Evolutionary conservation across 2,329 filamentous ascomycete genomes (phyloP).

Genomic region (Huntiella decipiens): DNA sequence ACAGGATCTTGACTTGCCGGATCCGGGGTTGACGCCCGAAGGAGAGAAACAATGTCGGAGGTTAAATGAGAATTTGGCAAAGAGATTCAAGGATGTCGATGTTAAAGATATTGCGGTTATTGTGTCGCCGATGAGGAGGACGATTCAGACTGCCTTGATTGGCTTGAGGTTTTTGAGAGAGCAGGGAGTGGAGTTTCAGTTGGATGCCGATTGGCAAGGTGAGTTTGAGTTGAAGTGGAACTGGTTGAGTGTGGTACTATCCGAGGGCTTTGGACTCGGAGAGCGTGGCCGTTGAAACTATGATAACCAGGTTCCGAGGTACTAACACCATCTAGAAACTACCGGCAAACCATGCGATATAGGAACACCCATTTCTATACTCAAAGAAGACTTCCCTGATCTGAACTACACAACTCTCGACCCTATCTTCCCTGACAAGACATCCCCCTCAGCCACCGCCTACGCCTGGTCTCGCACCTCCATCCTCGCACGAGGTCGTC

Average conservation of each 20-base stretch:
- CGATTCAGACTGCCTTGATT: constrained; percentile 42
- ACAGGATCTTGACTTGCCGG: constrained; percentile 30
- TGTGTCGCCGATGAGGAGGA: constrained; percentile 45
- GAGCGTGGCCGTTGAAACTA: background rate
- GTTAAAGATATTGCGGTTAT: constrained; percentile 31
- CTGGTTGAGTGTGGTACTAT: background rate
- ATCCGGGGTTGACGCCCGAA: constrained; percentile 31
- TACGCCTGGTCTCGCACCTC: constrained; percentile 35
- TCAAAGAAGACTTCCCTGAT: constrained; percentile 30
- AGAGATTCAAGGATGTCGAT: constrained; percentile 18
- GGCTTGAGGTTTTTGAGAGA: constrained; percentile 39
- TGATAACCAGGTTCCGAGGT: background rate
- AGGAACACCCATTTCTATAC: constrained; percentile 27
- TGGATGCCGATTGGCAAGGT: constrained; percentile 49
- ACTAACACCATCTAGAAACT: constrained; percentile 23
- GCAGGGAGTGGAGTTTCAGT: constrained; percentile 32
- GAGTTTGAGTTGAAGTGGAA: constrained; percentile 9
- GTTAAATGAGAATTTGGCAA: constrained; percentile 24
- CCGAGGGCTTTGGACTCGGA: background rate
- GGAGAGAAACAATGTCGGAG: constrained; percentile 29
- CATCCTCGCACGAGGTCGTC: constrained; percentile 35
- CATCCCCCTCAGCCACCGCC: constrained; percentile 21
- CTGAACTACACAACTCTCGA: constrained; percentile 40
- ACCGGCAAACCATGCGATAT: constrained; percentile 41
- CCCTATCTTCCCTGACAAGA: constrained; percentile 44